Conservation (phyloP, 148 eudicot genomes). For the Amaranthus cruentus region DNA sequence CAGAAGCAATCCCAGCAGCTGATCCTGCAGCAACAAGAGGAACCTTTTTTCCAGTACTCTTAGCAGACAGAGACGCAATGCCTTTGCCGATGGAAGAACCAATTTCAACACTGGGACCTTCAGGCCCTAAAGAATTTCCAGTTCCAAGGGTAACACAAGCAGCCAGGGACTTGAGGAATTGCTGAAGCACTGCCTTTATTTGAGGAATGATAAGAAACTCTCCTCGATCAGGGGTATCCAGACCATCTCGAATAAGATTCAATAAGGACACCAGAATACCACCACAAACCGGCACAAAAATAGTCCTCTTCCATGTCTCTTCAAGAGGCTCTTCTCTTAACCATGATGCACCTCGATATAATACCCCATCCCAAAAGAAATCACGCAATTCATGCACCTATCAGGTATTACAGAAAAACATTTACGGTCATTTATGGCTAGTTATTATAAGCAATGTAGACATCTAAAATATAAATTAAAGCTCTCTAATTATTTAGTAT, state of each 20-base stretch:
- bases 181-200: slow-evolving; percentile 43
- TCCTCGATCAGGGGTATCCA: slow-evolving; percentile 40
- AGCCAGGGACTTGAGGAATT: slow-evolving; percentile 67
- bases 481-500: no score
- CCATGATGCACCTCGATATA: slow-evolving; percentile 84
- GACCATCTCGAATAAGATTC: slow-evolving; percentile 46
- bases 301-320: slow-evolving; percentile 50
- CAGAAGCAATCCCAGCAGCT: slow-evolving; percentile 96
- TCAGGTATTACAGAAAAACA: not conserved
- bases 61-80: slow-evolving; percentile 45
- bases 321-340: slow-evolving; percentile 67
- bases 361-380: slow-evolving; percentile 79
- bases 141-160: slow-evolving; percentile 91
- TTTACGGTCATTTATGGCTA: not conserved
- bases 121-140: slow-evolving; percentile 91
- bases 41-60: slow-evolving; percentile 39
- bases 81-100: slow-evolving; percentile 87
- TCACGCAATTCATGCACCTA: slow-evolving; percentile 92
- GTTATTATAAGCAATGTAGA: no score
- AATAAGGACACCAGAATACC: slow-evolving; percentile 63
- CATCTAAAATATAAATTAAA: no score
- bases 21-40: slow-evolving; percentile 91
- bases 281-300: slow-evolving; percentile 76
- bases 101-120: slow-evolving; percentile 97
- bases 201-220: slow-evolving; percentile 13